These are phyloP conservation scores for Yamadazyma jaroonii DNA, from an alignment of 1,139 yeast genomes.

Conservation along the genomic window DNA sequence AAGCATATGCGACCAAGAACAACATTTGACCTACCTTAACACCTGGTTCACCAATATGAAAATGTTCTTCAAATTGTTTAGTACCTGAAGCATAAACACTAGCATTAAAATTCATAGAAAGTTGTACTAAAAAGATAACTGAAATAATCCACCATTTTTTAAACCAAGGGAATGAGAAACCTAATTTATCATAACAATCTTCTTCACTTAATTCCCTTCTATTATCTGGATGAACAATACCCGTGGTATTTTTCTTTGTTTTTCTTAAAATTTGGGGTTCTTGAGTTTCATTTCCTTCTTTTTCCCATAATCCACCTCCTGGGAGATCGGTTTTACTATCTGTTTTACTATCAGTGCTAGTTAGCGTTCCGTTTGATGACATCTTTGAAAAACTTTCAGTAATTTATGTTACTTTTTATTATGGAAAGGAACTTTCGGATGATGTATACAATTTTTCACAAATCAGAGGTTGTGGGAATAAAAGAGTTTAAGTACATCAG, in stretches of 20 bases:
- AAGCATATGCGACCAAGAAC: constrained; percentile 33
- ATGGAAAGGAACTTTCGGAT: not conserved
- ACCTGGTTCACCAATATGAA: constrained; percentile 24
- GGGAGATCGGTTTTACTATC: not conserved
- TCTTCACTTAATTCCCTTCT: constrained; percentile 26
- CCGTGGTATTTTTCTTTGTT: constrained; percentile 7
- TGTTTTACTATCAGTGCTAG: constrained; percentile 7
- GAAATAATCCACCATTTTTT: constrained; percentile 33
- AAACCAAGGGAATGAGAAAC: constrained; percentile 23
- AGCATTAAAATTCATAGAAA: constrained; percentile 38
- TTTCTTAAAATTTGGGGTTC: constrained; percentile 3
- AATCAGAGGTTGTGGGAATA: not conserved
- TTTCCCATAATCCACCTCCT: constrained; percentile 6
- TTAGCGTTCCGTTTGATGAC: constrained; percentile 14
- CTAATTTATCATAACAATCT: constrained; percentile 31
- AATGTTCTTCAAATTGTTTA: constrained; percentile 24
- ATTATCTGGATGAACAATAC: constrained; percentile 19
- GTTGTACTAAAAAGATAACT: constrained; percentile 32
- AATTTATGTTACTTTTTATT: not conserved
- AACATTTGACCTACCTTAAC: constrained; percentile 33
- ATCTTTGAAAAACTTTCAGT: constrained; percentile 5
- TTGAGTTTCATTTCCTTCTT: not conserved
- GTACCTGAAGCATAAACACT: constrained; percentile 31
- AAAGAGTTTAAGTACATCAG: not conserved
- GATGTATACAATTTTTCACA: not conserved